Evolutionary conservation across 805 yeast species (phyloP), one percentile per base, ranked within the genome.

Genomic region (Helenozyma rhizophorensis): DNA sequence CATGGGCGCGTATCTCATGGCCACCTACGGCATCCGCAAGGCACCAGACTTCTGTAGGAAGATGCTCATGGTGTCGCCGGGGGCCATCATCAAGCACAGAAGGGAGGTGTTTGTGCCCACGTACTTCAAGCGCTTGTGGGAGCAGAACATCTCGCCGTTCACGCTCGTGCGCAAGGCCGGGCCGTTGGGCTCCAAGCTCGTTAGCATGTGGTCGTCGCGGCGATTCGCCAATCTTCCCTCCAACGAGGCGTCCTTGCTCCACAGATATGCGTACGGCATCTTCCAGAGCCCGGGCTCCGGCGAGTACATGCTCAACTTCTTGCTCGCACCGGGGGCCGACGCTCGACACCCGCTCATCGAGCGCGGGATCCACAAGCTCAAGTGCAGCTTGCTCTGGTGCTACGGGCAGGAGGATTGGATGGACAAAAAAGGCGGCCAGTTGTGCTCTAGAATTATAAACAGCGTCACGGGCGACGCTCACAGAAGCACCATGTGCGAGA

Each of bases 281-380:
- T 93, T 93, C 67, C 84, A 80, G 43, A 81, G 85, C 6, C 75
- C 70, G 3, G 98, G 98, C 0, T 84, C 94, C 0, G 97, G 97
- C 6, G 98, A 90, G 60, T 90, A 90, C 54, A 80, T 90, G 68
- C 65, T 93, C 43, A 83, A 86, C 45, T 83, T 82, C 51, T 65
- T 88, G 13, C 62, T 90, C 15, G 89, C 86, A 0, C 95, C 96
- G 6, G 98, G 97, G 3, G 97, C 95, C 0, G 76, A 77, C 30
- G 95, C 97, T 1, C 67, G 96, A 40, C 62, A 72, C 47, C 95
- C 97, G 1, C 62, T 90, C 33, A 44, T 57, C 4, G 67, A 63
- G 12, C 56, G 83, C 14, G 68, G 63, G 2, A 66, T 82, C 10
- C 58, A 71, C 19, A 60, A 68, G 14, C 56, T 81, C 8, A 60